Conservation (phyloP, 225 moss, liverwort and hornwort genomes). For the Physcomitrellopsis africana region DNA sequence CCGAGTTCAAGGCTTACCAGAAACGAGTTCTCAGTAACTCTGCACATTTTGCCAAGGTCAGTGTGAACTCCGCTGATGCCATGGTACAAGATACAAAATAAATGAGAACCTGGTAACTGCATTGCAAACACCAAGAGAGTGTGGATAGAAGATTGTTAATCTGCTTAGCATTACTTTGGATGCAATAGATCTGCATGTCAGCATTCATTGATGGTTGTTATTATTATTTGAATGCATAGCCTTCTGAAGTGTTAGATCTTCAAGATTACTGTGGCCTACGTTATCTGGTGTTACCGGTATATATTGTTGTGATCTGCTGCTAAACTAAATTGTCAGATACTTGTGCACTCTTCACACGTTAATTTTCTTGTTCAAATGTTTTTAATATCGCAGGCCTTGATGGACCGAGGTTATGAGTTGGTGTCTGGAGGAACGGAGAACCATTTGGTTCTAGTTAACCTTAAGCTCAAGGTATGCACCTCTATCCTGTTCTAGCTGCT, state of each 20-base stretch:
- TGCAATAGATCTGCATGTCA: too few species aligned
- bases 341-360: background rate
- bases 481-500: too few species aligned
- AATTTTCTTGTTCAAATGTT: conserved; percentile 1
- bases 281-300: too few species aligned
- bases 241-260: too few species aligned
- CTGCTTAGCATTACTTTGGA: too few species aligned
- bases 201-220: too few species aligned
- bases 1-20: conserved; percentile 90
- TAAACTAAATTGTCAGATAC: too few species aligned
- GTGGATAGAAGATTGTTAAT: too few species aligned
- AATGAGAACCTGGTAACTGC: conserved; percentile 6
- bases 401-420: conserved; percentile 73
- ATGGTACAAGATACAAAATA: background rate
- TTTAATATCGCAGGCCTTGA: conserved; percentile 56
- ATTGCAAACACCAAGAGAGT: too few species aligned
- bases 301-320: background rate
- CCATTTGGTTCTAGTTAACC: conserved; percentile 87
- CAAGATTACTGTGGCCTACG: too few species aligned
- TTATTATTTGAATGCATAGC: too few species aligned
- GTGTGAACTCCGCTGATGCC: conserved; percentile 1
- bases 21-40: conserved; percentile 83
- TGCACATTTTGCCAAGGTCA: conserved; percentile 81
- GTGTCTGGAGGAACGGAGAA: conserved; percentile 94
- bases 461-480: conserved; percentile 73